phyloP scores from a whole-genome alignment of 23 red algal genomes.

The Gracilaria domingensis region DNA sequence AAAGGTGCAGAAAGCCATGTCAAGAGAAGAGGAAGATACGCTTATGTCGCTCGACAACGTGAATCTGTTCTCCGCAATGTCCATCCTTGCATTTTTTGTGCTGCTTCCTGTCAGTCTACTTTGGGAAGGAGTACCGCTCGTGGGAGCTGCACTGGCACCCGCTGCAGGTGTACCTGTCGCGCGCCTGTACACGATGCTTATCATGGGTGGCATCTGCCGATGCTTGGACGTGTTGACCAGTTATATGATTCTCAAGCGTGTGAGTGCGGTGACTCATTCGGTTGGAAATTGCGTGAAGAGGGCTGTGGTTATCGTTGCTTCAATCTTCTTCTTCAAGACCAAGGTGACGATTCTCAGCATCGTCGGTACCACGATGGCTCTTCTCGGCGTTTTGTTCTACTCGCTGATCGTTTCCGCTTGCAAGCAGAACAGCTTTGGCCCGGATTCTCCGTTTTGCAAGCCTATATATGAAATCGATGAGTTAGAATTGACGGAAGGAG shows the following conservation, averaged over 20 bases:
- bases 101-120: constrained; percentile 69
- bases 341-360: constrained; percentile 71
- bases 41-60: constrained; percentile 80
- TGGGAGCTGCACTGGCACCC: constrained; percentile 19
- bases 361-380: constrained; percentile 82
- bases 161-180: constrained; percentile 30
- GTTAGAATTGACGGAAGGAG: constrained; percentile 60
- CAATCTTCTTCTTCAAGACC: constrained; percentile 93
- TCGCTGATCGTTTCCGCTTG: constrained; percentile 86
- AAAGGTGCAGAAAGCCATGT: constrained; percentile 8
- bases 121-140: constrained; percentile 68
- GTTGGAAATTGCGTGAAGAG: constrained; percentile 98
- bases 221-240: constrained; percentile 82
- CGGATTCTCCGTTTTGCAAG: constrained; percentile 80
- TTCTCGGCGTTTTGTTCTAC: constrained; percentile 89
- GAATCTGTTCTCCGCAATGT: constrained; percentile 92
- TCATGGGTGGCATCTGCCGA: constrained; percentile 80
- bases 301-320: constrained; percentile 89
- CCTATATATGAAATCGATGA: constrained; percentile 80
- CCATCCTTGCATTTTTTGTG: constrained; percentile 80
- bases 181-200: constrained; percentile 53
- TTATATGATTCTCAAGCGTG: constrained; percentile 88
- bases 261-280: constrained; percentile 91
- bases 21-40: constrained; percentile 65
- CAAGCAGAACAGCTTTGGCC: constrained; percentile 86